These are phyloP conservation scores for Penicillium decumbens DNA, from an alignment of 2,329 filamentous ascomycete genomes.

Conservation along the genomic window DNA sequence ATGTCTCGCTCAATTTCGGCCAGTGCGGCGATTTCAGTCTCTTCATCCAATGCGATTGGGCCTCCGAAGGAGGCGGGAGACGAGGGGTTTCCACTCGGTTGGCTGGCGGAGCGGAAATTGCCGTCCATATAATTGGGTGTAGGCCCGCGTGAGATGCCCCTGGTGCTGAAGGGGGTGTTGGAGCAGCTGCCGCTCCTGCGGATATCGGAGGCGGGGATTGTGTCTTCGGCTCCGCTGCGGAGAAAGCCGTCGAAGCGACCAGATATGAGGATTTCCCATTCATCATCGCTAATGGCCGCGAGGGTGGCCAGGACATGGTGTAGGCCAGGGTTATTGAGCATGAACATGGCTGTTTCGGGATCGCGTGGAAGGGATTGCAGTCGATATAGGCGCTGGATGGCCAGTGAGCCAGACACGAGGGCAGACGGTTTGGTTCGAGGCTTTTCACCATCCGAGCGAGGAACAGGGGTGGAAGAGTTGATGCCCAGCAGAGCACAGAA, in stretches of 20 bases:
- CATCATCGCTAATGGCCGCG: constrained; percentile 80
- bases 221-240: constrained; percentile 78
- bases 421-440: constrained; percentile 66
- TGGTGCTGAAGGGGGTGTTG: constrained; percentile 31
- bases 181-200: constrained; percentile 40
- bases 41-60: constrained; percentile 84
- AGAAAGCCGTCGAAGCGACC: constrained; percentile 94
- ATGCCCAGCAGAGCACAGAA: constrained; percentile 76
- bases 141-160: constrained; percentile 33
- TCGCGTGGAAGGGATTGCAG: constrained; percentile 69
- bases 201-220: constrained; percentile 23
- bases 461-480: constrained; percentile 55
- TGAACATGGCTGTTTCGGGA: constrained; percentile 77
- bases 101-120: constrained; percentile 41
- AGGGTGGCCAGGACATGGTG: constrained; percentile 85
- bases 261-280: constrained; percentile 93
- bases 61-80: constrained; percentile 62
- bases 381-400: constrained; percentile 81
- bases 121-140: constrained; percentile 36
- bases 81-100: constrained; percentile 38
- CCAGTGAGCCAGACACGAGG: constrained; percentile 67
- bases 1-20: constrained; percentile 92
- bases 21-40: constrained; percentile 83
- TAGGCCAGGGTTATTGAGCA: constrained; percentile 74
- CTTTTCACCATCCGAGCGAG: constrained; percentile 56